Percentiles rank a stretch among this genome's conserved stretches.
phyloP scores from a whole-genome alignment of 2,329 filamentous ascomycete species.

The Cercospora sojina region DNA sequence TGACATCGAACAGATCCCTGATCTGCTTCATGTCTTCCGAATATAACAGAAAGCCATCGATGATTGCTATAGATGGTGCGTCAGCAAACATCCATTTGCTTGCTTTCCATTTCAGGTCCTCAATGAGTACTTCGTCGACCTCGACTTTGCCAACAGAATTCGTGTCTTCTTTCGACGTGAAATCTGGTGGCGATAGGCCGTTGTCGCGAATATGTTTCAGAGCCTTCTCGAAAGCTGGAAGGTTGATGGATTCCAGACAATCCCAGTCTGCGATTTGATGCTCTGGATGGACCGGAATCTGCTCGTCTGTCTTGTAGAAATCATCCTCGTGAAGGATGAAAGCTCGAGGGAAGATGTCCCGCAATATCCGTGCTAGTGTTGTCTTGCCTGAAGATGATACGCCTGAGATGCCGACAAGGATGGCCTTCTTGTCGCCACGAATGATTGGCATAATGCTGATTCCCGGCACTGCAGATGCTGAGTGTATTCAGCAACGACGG shows the following conservation, averaged over 20 bases:
- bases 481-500: not conserved
- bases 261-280: constrained; percentile 81
- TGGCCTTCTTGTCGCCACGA: constrained; percentile 35
- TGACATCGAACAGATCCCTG: constrained; percentile 66
- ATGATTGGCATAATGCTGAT: not conserved
- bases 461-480: too few relatives aligned
- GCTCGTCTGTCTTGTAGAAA: constrained; percentile 80
- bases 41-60: constrained; percentile 89
- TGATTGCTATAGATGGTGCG: constrained; percentile 59
- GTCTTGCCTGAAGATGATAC: constrained; percentile 95
- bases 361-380: constrained; percentile 79
- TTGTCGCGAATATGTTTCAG: constrained; percentile 68
- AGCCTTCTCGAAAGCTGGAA: constrained; percentile 65
- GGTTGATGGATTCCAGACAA: constrained; percentile 73
- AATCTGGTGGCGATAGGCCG: constrained; percentile 59
- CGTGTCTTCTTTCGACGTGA: constrained; percentile 58
- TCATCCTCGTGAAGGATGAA: constrained; percentile 95
- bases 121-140: constrained; percentile 36
- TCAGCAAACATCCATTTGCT: constrained; percentile 32
- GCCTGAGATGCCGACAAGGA: constrained; percentile 81
- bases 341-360: constrained; percentile 69
- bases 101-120: constrained; percentile 34
- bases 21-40: constrained; percentile 56
- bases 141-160: constrained; percentile 51
- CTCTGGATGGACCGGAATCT: constrained; percentile 54